phyloP scores from a whole-genome alignment of 495 filamentous ascomycete species.

The Terfezia boudieri region DNA sequence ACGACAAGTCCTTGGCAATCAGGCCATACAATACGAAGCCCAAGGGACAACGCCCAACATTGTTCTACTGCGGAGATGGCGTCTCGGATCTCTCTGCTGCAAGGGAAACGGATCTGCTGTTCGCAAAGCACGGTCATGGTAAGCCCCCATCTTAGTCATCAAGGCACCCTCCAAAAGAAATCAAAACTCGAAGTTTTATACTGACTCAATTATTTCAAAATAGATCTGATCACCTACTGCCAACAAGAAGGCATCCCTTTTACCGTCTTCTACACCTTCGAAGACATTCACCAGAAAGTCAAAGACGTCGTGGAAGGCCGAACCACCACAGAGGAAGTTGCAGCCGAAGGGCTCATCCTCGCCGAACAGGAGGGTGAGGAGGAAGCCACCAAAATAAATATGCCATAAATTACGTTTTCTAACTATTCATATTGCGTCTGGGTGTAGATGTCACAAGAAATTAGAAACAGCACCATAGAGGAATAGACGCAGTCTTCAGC shows the following conservation, averaged over 20 bases:
- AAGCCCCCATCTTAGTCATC: slow-evolving; percentile 25
- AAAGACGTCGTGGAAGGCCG: slow-evolving; percentile 5
- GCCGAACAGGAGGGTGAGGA: no score
- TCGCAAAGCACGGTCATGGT: slow-evolving; percentile 73
- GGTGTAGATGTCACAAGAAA: no score
- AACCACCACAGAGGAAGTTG: slow-evolving; percentile 7
- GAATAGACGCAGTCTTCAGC: no score
- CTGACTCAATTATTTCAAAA: not conserved
- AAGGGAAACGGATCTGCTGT: slow-evolving; percentile 67
- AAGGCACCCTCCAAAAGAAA: not conserved
- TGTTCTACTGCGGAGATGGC: slow-evolving; percentile 82
- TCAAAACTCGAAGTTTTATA: no score
- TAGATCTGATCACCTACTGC: slow-evolving; percentile 46
- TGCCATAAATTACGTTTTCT: no score
- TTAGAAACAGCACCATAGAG: no score
- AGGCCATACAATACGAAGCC: slow-evolving; percentile 58
- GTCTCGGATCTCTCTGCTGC: slow-evolving; percentile 77
- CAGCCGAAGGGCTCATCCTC: not conserved
- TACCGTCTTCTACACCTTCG: slow-evolving; percentile 43
- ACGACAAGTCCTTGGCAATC: slow-evolving; percentile 82
- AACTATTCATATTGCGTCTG: no score
- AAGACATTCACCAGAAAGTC: slow-evolving; percentile 6
- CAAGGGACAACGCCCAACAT: slow-evolving; percentile 38
- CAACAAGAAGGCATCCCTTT: slow-evolving; percentile 40
- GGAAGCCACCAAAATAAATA: no score